Conservation (phyloP, 371 early-diverging fungal genomes). For the Mucor lusitanicus region DNA sequence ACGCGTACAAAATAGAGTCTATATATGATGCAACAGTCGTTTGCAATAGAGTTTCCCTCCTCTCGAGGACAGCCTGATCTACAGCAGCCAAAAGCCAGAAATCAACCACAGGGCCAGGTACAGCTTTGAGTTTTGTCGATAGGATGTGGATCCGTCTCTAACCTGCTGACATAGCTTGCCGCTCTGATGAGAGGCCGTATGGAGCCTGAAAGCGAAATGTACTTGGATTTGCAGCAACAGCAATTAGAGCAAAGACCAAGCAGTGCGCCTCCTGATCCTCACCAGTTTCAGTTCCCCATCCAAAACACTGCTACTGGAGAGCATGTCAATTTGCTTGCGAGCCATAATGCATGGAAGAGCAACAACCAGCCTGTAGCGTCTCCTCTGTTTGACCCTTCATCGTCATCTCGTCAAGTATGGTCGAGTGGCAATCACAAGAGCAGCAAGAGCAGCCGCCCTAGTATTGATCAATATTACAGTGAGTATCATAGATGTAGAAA, state of each 20-base stretch:
- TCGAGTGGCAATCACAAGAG: slow-evolving; percentile 4
- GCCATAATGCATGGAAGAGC: slow-evolving; percentile 6
- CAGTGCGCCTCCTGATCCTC: slow-evolving; percentile 30
- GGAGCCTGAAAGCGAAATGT: slow-evolving; percentile 19
- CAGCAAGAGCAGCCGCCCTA: background rate
- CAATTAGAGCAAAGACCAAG: slow-evolving; percentile 24
- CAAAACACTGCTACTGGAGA: background rate
- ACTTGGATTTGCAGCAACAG: slow-evolving; percentile 22
- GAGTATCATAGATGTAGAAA: no score
- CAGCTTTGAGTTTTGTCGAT: background rate
- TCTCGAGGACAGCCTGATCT: slow-evolving; percentile 20
- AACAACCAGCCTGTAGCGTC: slow-evolving; percentile 13
- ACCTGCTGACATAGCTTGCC: slow-evolving; percentile 17
- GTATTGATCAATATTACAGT: slow-evolving; percentile 11
- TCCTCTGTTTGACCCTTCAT: slow-evolving; percentile 21
- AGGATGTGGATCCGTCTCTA: no score
- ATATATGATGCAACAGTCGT: slow-evolving; percentile 18
- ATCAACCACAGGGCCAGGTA: slow-evolving; percentile 33
- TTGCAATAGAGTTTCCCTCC: slow-evolving; percentile 11
- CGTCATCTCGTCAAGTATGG: slow-evolving; percentile 26
- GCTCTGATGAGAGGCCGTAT: slow-evolving; percentile 28
- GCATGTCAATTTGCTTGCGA: background rate
- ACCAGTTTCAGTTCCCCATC: slow-evolving; percentile 14
- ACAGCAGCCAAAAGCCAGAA: slow-evolving; percentile 30
- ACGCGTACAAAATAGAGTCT: background rate